phyloP scores from a whole-genome alignment of 768 basidiomycete genomes.

The Serendipita sp. region DNA sequence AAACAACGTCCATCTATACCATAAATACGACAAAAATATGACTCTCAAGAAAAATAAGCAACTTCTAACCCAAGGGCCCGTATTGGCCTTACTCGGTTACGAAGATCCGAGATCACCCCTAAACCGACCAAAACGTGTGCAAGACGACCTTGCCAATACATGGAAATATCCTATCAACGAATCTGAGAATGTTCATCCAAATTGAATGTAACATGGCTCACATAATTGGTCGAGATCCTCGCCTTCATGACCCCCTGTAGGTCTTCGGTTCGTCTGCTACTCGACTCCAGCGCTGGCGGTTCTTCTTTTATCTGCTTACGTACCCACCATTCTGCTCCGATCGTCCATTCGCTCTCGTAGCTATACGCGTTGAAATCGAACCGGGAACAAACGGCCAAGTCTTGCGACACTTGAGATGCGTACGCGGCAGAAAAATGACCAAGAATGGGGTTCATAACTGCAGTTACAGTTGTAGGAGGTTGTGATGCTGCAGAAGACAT shows the following conservation, averaged over 20 bases:
- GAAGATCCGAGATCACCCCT: constrained; percentile 81
- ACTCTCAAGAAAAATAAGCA: constrained; percentile 47
- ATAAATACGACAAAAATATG: neutral
- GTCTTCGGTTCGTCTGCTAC: constrained; percentile 16
- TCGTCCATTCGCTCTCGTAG: constrained; percentile 90
- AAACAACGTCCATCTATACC: no score
- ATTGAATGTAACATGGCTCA: constrained; percentile 22
- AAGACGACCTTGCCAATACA: constrained; percentile 89
- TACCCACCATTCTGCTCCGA: constrained; percentile 95
- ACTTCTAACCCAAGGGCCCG: constrained; percentile 82
- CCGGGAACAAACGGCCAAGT: constrained; percentile 71
- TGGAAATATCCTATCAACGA: constrained; percentile 51
- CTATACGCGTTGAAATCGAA: constrained; percentile 97
- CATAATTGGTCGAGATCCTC: constrained; percentile 75
- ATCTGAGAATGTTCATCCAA: neutral
- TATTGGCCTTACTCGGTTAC: constrained; percentile 71
- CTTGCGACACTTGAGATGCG: constrained; percentile 68
- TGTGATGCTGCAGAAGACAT: constrained; percentile 28
- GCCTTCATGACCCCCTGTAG: constrained; percentile 79
- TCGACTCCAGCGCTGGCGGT: constrained; percentile 10
- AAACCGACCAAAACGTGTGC: constrained; percentile 78
- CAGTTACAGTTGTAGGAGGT: constrained; percentile 87
- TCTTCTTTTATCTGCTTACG: constrained; percentile 28
- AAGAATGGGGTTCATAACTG: constrained; percentile 89
- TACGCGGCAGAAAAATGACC: constrained; percentile 88